Conservation (phyloP, 108 stramenopile species). For the Cyclostephanos tholiformis region DNA sequence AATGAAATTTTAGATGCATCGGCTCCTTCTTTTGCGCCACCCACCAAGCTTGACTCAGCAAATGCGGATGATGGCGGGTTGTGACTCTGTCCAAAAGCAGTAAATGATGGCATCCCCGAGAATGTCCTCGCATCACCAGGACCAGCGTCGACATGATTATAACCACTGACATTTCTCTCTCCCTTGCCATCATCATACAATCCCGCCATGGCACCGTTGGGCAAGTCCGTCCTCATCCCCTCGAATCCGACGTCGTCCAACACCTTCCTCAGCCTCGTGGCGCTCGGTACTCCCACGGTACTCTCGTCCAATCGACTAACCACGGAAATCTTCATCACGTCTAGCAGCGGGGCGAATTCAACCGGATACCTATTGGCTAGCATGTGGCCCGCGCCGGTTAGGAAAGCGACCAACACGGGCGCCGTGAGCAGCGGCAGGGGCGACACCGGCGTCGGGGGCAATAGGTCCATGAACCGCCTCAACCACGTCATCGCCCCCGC, state of each 20-base stretch:
- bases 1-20: not conserved
- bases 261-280: constrained; percentile 72
- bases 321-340: constrained; percentile 56
- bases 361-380: constrained; percentile 65
- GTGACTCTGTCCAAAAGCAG: not conserved
- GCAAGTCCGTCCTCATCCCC: constrained; percentile 54
- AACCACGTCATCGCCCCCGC: constrained; percentile 76
- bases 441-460: constrained; percentile 61
- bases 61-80: not conserved
- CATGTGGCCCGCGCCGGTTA: constrained; percentile 88
- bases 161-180: not conserved
- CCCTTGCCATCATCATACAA: constrained; percentile 53
- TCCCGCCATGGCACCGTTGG: constrained; percentile 62
- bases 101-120: not conserved
- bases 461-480: constrained; percentile 66
- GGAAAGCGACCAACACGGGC: constrained; percentile 83
- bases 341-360: constrained; percentile 53
- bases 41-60: not conserved
- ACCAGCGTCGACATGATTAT: not conserved
- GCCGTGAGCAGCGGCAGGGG: constrained; percentile 79
- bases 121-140: constrained; percentile 2
- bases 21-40: not conserved
- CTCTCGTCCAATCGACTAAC: constrained; percentile 74
- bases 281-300: constrained; percentile 72
- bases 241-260: constrained; percentile 65